Evolutionary conservation across 139 green algal genomes (phyloP).

Genomic region (Chlorella sp.): DNA sequence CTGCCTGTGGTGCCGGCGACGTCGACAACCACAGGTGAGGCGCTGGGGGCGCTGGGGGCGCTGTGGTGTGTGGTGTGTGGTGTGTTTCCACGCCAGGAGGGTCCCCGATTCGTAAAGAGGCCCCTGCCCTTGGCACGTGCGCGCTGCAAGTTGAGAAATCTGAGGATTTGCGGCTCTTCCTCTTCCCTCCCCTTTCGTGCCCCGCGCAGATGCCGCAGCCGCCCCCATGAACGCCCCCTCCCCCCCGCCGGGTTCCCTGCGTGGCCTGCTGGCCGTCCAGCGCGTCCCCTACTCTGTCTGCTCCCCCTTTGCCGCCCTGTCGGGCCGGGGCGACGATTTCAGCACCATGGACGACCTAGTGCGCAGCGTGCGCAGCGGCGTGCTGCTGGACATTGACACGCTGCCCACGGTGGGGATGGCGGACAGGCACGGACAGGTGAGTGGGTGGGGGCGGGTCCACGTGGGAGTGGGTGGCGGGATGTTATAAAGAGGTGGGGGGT

Average conservation of each 20-base stretch:
- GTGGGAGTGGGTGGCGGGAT: not conserved
- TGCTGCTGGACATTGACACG: constrained; percentile 36
- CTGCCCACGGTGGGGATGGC: constrained; percentile 29
- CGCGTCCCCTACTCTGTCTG: constrained; percentile 21
- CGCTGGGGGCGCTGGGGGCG: not conserved
- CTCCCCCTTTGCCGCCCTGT: constrained; percentile 54
- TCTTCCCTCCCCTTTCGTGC: not conserved
- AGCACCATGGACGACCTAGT: constrained; percentile 48
- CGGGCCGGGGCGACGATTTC: constrained; percentile 54
- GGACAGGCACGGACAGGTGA: constrained; percentile 25
- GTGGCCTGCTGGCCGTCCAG: not conserved
- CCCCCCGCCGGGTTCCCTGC: not conserved
- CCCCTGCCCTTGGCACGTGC: not conserved
- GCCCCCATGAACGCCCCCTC: too few relatives aligned
- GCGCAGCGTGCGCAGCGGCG: constrained; percentile 16
- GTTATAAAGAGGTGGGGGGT: too few relatives aligned
- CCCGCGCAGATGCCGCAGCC: not conserved
- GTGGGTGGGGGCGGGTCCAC: not conserved
- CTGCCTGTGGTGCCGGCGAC: not conserved
- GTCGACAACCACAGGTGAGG: not conserved
- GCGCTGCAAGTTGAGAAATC: not conserved
- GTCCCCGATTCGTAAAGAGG: too few relatives aligned
- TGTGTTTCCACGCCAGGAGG: not conserved
- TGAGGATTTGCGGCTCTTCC: not conserved
- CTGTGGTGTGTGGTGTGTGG: too few relatives aligned